phyloP scores from a whole-genome alignment of 2,329 filamentous ascomycete genomes.

The Ampelomyces quisqualis region DNA sequence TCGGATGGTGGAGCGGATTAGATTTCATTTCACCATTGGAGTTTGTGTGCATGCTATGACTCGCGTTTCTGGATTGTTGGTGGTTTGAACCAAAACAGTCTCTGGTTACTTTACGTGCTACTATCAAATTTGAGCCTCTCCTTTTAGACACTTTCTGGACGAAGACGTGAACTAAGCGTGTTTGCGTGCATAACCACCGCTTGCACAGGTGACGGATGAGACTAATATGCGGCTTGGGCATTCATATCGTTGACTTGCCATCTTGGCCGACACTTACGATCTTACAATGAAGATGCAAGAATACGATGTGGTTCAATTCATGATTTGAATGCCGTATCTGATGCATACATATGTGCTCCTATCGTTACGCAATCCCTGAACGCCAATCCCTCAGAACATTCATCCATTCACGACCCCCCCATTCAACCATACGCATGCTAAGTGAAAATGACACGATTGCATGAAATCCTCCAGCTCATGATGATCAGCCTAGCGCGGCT shows the following conservation, averaged over 20 bases:
- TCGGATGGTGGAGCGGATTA: slow-evolving; percentile 41
- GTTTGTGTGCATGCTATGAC: slow-evolving; percentile 41
- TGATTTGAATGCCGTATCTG: slow-evolving; percentile 2
- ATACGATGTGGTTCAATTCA: neutral
- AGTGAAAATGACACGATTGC: neutral
- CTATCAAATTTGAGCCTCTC: slow-evolving; percentile 44
- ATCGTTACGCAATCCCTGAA: neutral
- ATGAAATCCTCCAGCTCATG: neutral
- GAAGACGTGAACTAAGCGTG: too few species aligned
- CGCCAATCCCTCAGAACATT: neutral
- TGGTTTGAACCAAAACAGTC: slow-evolving; percentile 35
- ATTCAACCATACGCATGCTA: neutral
- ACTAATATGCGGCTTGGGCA: too few species aligned
- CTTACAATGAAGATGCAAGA: neutral
- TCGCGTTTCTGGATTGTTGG: slow-evolving; percentile 40
- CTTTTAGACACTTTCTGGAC: slow-evolving; percentile 30
- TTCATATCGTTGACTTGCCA: too few species aligned
- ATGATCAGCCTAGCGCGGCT: neutral
- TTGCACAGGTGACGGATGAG: too few species aligned
- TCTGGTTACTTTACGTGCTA: slow-evolving; percentile 42
- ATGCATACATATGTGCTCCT: neutral
- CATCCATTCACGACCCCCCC: neutral
- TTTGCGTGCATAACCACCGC: too few species aligned
- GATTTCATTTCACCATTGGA: slow-evolving; percentile 40
- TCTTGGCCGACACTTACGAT: too few species aligned